These are phyloP conservation scores for Penicillium expansum DNA, from an alignment of 2,329 filamentous ascomycete genomes.

Conservation along the genomic window DNA sequence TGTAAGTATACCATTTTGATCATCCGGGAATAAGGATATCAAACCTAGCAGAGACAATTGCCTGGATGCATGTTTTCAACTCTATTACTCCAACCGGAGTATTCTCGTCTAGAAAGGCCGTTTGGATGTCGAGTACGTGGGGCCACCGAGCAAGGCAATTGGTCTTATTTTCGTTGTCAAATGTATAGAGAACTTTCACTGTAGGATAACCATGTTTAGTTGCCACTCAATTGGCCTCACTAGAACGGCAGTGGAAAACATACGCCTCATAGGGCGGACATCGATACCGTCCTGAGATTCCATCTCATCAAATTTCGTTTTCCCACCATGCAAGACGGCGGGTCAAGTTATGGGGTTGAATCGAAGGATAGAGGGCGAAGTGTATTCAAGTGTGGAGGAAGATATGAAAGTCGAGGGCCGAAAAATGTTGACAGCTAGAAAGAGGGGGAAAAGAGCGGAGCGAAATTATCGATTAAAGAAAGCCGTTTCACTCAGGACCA, in stretches of 20 bases:
- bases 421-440: conserved; percentile 3
- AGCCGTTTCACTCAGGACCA: conserved; percentile 9
- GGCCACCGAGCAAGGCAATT: conserved; percentile 87
- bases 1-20: conserved; percentile 7
- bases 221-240: background rate
- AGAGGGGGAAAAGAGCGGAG: background rate
- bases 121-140: conserved; percentile 74
- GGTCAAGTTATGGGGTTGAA: background rate
- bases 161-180: conserved; percentile 82
- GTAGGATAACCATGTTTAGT: conserved; percentile 23
- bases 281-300: conserved; percentile 54
- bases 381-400: background rate
- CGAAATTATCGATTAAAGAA: conserved; percentile 8
- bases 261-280: conserved; percentile 66
- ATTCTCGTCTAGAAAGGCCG: conserved; percentile 74
- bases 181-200: conserved; percentile 98
- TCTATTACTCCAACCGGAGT: conserved; percentile 84
- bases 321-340: conserved; percentile 31
- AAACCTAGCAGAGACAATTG: conserved; percentile 65
- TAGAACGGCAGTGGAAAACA: conserved; percentile 32
- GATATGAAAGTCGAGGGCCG: background rate
- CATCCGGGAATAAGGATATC: conserved; percentile 19
- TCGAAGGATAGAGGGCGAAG: conserved; percentile 3
- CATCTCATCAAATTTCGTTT: conserved; percentile 35
- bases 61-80: conserved; percentile 79